Evolutionary conservation across 257 asterid genomes (phyloP).

Genomic region (Pogostemon cablin): DNA sequence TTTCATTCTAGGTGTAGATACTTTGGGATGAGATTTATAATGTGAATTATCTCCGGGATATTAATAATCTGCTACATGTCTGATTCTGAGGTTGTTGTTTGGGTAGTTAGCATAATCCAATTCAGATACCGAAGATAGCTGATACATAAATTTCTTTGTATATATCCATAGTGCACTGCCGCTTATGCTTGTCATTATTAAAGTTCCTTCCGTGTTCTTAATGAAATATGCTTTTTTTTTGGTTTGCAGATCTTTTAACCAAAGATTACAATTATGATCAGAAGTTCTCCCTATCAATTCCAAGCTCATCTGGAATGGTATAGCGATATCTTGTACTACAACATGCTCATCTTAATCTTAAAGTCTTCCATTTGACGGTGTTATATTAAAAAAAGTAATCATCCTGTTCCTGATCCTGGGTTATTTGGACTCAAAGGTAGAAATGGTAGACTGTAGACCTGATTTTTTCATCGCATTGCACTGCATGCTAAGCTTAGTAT

Average conservation of each 20-base stretch:
- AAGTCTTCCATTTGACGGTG: no score
- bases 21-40: no score
- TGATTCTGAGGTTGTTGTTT: no score
- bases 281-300: slow-evolving; percentile 70
- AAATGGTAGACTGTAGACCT: not conserved
- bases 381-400: not conserved
- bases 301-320: slow-evolving; percentile 88
- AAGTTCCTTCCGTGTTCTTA: slow-evolving; percentile 4
- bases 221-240: slow-evolving; percentile 13
- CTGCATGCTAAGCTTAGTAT: not conserved
- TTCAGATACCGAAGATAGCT: no score
- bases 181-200: not conserved
- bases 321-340: slow-evolving; percentile 9
- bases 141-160: not conserved
- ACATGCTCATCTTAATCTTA: slow-evolving; percentile 23
- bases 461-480: slow-evolving; percentile 1
- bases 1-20: not conserved
- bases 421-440: slow-evolving; percentile 9
- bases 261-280: slow-evolving; percentile 87
- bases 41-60: no score
- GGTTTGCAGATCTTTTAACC: slow-evolving; percentile 71
- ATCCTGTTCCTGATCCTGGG: not conserved
- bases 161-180: slow-evolving; percentile 47
- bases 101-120: no score
- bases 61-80: no score